phyloP scores from a whole-genome alignment of 169 alveolate species.

The Eimeria necatrix region DNA sequence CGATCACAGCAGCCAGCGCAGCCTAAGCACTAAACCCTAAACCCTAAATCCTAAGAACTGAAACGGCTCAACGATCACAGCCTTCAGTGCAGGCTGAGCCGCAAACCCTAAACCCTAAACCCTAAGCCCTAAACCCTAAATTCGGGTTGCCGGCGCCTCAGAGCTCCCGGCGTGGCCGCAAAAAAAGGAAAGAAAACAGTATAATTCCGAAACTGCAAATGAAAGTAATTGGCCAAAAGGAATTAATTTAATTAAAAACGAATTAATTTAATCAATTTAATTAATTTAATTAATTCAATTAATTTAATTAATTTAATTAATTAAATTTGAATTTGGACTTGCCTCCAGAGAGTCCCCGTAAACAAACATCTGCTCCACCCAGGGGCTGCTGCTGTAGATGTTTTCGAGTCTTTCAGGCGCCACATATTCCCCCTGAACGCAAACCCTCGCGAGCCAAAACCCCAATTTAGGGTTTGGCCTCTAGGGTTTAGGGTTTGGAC shows the following conservation, averaged over 20 bases:
- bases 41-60: not conserved
- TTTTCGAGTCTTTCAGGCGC: constrained; percentile 95
- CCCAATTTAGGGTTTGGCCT: not conserved
- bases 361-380: constrained; percentile 90
- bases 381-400: constrained; percentile 87
- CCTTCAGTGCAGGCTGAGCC: not conserved
- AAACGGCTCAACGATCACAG: not conserved
- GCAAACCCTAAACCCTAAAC: not conserved
- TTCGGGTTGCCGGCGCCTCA: not conserved
- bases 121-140: not conserved
- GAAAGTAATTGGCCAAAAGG: not conserved
- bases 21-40: not conserved
- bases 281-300: no score
- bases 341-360: constrained; percentile 92
- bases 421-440: constrained; percentile 93
- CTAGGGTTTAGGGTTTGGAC: not conserved
- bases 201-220: not conserved
- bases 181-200: no score
- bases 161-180: no score
- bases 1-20: not conserved
- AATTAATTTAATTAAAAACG: no score
- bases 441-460: not conserved
- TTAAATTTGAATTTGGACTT: constrained; percentile 7
- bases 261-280: no score
- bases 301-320: no score